These are phyloP conservation scores for Taphrina pruni DNA, from an alignment of 1,139 yeast species.

Conservation along the genomic window DNA sequence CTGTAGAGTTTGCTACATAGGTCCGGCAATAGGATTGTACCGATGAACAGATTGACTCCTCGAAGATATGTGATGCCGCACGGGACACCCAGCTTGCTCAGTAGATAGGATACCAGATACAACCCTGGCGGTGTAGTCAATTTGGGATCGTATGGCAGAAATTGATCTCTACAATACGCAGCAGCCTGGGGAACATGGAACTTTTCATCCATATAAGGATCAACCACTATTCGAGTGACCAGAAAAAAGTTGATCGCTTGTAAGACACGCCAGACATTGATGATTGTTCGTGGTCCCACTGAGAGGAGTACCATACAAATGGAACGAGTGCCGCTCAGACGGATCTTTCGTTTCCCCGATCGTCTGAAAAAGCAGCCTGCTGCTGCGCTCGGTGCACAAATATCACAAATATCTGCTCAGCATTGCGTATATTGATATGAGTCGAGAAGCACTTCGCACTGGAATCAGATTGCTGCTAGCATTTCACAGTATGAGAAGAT, in stretches of 20 bases:
- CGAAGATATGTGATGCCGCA: slow-evolving; percentile 19
- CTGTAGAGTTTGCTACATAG: slow-evolving; percentile 47
- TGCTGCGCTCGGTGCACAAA: too few species aligned
- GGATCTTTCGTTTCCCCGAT: too few species aligned
- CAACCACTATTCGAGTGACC: slow-evolving; percentile 47
- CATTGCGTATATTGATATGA: too few species aligned
- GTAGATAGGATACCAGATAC: slow-evolving; percentile 52
- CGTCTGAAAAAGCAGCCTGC: too few species aligned
- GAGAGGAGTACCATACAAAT: background rate
- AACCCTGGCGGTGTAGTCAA: slow-evolving; percentile 98
- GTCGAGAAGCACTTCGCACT: too few species aligned
- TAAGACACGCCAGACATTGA: slow-evolving; percentile 24
- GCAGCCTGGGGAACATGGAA: slow-evolving; percentile 85
- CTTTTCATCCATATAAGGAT: slow-evolving; percentile 62
- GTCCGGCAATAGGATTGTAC: slow-evolving; percentile 51
- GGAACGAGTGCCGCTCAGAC: background rate
- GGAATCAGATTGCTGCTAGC: too few species aligned
- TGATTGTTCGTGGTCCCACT: background rate
- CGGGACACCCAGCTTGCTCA: slow-evolving; percentile 17
- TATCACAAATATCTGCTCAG: too few species aligned
- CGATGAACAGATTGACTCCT: slow-evolving; percentile 17
- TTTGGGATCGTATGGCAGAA: slow-evolving; percentile 77
- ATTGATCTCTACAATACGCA: slow-evolving; percentile 66
- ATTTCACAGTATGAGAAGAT: too few species aligned
- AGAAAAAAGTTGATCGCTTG: slow-evolving; percentile 33